Evolutionary conservation across 768 basidiomycete genomes (phyloP).

Genomic region (Kwoniella shandongensis): DNA sequence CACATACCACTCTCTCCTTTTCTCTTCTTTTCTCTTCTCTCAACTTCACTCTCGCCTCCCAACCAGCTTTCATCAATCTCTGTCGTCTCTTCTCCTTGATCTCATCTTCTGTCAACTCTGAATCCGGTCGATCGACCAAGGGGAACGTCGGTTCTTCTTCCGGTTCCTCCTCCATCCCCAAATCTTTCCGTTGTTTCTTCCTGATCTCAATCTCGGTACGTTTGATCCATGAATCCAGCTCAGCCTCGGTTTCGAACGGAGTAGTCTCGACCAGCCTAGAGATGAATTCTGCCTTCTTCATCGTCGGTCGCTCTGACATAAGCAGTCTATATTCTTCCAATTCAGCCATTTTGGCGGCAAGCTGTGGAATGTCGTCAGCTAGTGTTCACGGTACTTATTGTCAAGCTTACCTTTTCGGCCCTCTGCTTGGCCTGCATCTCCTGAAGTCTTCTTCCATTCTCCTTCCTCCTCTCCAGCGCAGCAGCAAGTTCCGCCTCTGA

Average conservation of each 20-base stretch:
- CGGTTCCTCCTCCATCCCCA: conserved; percentile 67
- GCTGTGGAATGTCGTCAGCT: conserved; percentile 18
- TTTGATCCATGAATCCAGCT: conserved; percentile 67
- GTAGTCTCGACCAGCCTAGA: conserved; percentile 58
- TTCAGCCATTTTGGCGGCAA: conserved; percentile 47
- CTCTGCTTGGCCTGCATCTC: conserved; percentile 84
- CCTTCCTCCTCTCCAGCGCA: conserved; percentile 73
- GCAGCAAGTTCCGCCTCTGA: conserved; percentile 83
- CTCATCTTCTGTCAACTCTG: conserved; percentile 84
- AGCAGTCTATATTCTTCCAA: conserved; percentile 61
- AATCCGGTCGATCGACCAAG: conserved; percentile 86
- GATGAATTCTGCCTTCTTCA: conserved; percentile 67
- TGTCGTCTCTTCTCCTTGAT: conserved; percentile 94
- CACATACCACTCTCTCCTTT: conserved; percentile 57
- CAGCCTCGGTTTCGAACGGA: conserved; percentile 59
- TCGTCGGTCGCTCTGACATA: conserved; percentile 21
- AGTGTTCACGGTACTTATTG: background rate
- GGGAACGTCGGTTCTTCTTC: conserved; percentile 77
- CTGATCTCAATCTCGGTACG: conserved; percentile 78
- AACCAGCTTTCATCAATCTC: conserved; percentile 86
- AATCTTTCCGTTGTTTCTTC: conserved; percentile 76
- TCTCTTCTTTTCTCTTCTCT: conserved; percentile 86
- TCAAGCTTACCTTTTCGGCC: conserved; percentile 69
- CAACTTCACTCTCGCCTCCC: conserved; percentile 80
- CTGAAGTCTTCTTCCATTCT: conserved; percentile 84